Evolutionary conservation across 805 yeast genomes (phyloP).

Genomic region (Tetrapisispora nanseiensis): DNA sequence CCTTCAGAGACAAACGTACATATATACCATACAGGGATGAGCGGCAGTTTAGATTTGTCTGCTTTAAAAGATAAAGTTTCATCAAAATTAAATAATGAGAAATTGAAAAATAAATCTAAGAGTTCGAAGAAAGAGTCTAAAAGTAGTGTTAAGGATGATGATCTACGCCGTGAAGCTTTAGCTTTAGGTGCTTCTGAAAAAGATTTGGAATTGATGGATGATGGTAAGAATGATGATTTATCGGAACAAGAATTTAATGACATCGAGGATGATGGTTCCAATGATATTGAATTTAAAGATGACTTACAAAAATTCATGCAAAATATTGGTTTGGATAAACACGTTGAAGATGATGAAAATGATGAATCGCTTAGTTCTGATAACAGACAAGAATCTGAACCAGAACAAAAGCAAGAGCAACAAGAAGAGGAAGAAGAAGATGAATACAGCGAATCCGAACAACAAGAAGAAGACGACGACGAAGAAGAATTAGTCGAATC

Average conservation of each 20-base stretch:
- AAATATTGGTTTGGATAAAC: constrained; percentile 49
- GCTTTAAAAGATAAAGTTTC: constrained; percentile 59
- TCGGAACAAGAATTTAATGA: constrained; percentile 33
- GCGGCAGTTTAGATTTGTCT: constrained; percentile 27
- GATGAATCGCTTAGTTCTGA: constrained; percentile 13
- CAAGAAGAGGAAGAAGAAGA: constrained; percentile 18
- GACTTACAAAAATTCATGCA: constrained; percentile 58
- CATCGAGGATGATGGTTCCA: constrained; percentile 26
- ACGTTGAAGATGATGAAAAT: constrained; percentile 28
- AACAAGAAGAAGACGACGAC: constrained; percentile 11
- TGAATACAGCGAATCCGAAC: constrained; percentile 15
- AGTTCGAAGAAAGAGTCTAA: constrained; percentile 10
- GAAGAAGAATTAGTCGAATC: constrained; percentile 12
- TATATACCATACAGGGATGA: constrained; percentile 3
- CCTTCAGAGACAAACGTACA: no score
- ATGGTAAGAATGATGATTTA: constrained; percentile 39
- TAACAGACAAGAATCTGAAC: not conserved
- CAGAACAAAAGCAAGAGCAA: constrained; percentile 17
- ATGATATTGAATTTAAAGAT: constrained; percentile 34
- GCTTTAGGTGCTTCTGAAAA: constrained; percentile 82
- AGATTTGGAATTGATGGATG: constrained; percentile 57
- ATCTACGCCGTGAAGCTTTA: constrained; percentile 60
- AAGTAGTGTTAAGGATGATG: constrained; percentile 8
- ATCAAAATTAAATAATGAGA: constrained; percentile 34
- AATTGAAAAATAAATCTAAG: constrained; percentile 17